Evolutionary conservation across 106 monocot species (phyloP), one percentile per base, ranked within the genome.

Genomic region (Platanthera guangdongensis): DNA sequence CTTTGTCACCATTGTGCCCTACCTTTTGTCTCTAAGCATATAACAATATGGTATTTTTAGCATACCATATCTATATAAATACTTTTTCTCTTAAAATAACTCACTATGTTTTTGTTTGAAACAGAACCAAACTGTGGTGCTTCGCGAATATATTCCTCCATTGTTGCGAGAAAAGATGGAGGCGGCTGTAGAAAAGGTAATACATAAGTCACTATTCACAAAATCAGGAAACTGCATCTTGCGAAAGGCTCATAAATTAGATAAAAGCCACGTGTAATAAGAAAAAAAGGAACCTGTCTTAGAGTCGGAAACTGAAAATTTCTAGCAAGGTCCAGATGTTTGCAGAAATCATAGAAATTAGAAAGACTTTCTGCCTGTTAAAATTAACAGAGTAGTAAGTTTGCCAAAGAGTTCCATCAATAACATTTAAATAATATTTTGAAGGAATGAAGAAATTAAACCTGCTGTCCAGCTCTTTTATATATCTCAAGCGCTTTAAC

Each of bases 81-180:
- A 21, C n/a, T 39, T 68, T 68, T 68, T 18, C 11, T 46, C 13
- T 14, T 14, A 71, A 47, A 47, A 39, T 50, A 25, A 81, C 87
- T 83, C 49, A 92, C 92, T 77, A 82, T 45, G 49, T 82, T 74
- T 75, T 87, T 88, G 49, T 75, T 86, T 75, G 86, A 82, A 45
- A 83, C 32, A 74, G 84, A 82, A 75, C 80, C 90, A 68, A 86
- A 76, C 16, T 65, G 69, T 74, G 96, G 93, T 50, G 96, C 93
- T 83, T 97, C 96, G 83, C 70, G 89, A 19, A 97, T 89, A 77
- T 97, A 97, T 81, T 97, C 96, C 81, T 97, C 93, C 96, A 97
- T 97, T 59, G 93, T 91, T 76, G 80, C 76, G 70, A 93, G 81
- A 79, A 97, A 97, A 55, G 93, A 91, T 72, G 93, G 83, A 19